Evolutionary conservation across 2,329 filamentous ascomycete genomes (phyloP).

Genomic region (Pyrenophora seminiperda): DNA sequence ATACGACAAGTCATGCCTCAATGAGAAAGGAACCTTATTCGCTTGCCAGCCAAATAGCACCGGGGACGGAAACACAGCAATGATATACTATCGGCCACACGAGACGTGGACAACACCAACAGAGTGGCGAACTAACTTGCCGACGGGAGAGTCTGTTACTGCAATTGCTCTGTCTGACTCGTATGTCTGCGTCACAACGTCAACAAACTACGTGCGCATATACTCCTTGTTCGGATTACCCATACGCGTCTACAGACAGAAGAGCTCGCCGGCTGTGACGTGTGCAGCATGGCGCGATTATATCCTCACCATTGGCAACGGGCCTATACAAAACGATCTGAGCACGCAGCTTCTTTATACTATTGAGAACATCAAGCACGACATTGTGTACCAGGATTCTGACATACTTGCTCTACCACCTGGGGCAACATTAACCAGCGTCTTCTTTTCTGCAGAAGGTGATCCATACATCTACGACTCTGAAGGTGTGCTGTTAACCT

Average conservation of each 20-base stretch:
- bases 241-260: conserved; percentile 86
- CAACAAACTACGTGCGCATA: conserved; percentile 84
- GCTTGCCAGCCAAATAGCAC: conserved; percentile 68
- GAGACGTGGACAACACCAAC: conserved; percentile 92
- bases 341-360: conserved; percentile 81
- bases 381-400: conserved; percentile 93
- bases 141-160: conserved; percentile 80
- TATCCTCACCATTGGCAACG: conserved; percentile 94
- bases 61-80: conserved; percentile 65
- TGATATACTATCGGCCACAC: conserved; percentile 94
- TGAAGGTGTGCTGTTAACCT: conserved; percentile 82
- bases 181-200: conserved; percentile 88
- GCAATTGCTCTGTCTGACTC: conserved; percentile 91
- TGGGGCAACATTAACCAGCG: conserved; percentile 72
- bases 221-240: conserved; percentile 93
- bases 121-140: conserved; percentile 90
- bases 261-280: conserved; percentile 85
- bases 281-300: conserved; percentile 96
- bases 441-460: conserved; percentile 93
- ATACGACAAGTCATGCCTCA: conserved; percentile 93
- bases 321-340: conserved; percentile 79
- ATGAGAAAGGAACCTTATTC: conserved; percentile 83
- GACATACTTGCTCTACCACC: conserved; percentile 85
- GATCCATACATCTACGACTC: conserved; percentile 97
- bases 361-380: conserved; percentile 91